Percentiles rank a stretch among this genome's conserved stretches.
These are phyloP conservation scores for Fusarium camptoceras DNA, from an alignment of 2,329 filamentous ascomycete species.

Conservation along the genomic window DNA sequence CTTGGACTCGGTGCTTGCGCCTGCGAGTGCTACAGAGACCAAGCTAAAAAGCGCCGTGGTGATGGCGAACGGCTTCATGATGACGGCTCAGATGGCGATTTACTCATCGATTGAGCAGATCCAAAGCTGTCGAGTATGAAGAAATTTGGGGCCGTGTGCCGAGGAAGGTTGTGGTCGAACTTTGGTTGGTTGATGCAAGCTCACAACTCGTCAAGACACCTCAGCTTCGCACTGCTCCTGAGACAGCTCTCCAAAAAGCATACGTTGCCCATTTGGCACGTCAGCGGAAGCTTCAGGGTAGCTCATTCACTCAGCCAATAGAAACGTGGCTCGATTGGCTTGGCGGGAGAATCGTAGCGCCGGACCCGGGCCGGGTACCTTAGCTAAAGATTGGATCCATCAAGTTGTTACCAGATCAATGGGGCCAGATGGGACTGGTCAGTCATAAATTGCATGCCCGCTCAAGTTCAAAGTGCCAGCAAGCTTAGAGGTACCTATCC, in stretches of 20 bases:
- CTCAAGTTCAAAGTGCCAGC: neutral
- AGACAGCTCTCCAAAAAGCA: slow-evolving; percentile 50
- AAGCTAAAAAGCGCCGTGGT: slow-evolving; percentile 70
- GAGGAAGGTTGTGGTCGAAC: slow-evolving; percentile 22
- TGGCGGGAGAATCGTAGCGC: slow-evolving; percentile 42
- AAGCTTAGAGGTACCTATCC: slow-evolving; percentile 24
- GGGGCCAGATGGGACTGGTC: neutral
- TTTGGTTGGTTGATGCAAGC: slow-evolving; percentile 32
- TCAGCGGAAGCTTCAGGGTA: slow-evolving; percentile 47
- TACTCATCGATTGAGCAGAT: slow-evolving; percentile 52
- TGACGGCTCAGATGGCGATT: slow-evolving; percentile 43
- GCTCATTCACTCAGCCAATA: slow-evolving; percentile 44
- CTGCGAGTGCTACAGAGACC: slow-evolving; percentile 60
- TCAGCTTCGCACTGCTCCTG: slow-evolving; percentile 44
- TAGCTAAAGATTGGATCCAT: slow-evolving; percentile 1
- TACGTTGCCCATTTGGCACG: slow-evolving; percentile 52
- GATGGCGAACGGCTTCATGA: slow-evolving; percentile 60
- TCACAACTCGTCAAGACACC: slow-evolving; percentile 38
- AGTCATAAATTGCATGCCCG: neutral
- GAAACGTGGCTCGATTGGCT: slow-evolving; percentile 17
- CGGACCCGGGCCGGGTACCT: slow-evolving; percentile 23
- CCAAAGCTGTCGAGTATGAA: slow-evolving; percentile 34
- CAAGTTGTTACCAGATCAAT: neutral
- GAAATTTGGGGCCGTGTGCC: slow-evolving; percentile 25
- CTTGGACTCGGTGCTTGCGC: slow-evolving; percentile 54